Conservation (phyloP, 805 yeast genomes). For the Pichia paraexigua region DNA sequence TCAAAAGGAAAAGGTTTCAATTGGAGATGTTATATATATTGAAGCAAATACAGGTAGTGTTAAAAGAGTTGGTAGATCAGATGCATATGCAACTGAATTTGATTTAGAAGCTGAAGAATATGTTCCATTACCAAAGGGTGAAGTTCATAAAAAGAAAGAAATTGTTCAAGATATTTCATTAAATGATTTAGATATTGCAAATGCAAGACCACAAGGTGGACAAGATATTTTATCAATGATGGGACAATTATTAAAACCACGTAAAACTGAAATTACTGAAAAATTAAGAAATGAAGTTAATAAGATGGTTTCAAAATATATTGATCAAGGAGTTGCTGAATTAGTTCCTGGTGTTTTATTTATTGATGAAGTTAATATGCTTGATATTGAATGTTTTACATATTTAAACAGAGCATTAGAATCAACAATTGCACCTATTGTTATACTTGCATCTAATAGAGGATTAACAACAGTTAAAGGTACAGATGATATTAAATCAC, state of each 20-base stretch:
- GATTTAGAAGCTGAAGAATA: constrained; percentile 98
- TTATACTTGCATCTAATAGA: constrained; percentile 96
- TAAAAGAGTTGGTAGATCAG: constrained; percentile 90
- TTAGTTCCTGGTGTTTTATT: constrained; percentile 96
- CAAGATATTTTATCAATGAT: constrained; percentile 92
- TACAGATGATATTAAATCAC: constrained; percentile 75
- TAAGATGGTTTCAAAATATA: constrained; percentile 96
- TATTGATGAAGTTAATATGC: constrained; percentile 97
- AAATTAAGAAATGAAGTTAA: constrained; percentile 96
- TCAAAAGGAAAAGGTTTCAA: constrained; percentile 89
- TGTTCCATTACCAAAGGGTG: constrained; percentile 98
- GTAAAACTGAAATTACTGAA: constrained; percentile 91
- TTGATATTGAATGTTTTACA: constrained; percentile 94
- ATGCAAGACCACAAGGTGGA: constrained; percentile 96
- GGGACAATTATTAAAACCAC: constrained; percentile 96
- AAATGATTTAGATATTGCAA: constrained; percentile 96
- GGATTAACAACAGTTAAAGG: constrained; percentile 94
- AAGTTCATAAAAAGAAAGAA: constrained; percentile 89
- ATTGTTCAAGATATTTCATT: constrained; percentile 96
- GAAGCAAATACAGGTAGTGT: constrained; percentile 95
- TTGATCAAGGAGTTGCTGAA: constrained; percentile 97
- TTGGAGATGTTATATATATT: constrained; percentile 94
- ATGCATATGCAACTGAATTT: constrained; percentile 92
- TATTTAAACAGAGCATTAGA: constrained; percentile 93
- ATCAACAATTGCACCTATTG: constrained; percentile 94